Evolutionary conservation across 169 alveolate species (phyloP).

Genomic region (Cryptosporidium parvum): DNA sequence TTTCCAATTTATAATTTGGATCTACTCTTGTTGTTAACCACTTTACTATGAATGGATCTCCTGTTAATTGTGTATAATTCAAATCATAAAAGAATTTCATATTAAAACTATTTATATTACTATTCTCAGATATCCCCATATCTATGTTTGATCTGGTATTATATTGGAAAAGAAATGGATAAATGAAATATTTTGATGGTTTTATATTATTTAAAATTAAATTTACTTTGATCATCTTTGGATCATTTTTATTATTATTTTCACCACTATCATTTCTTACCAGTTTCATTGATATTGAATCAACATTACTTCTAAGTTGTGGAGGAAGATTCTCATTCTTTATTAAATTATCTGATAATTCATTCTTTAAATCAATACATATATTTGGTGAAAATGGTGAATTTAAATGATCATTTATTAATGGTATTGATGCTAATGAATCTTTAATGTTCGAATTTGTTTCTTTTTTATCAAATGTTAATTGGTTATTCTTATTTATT

Average conservation of each 20-base stretch:
- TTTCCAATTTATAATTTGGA: conserved; percentile 23
- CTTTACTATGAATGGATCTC: conserved; percentile 12
- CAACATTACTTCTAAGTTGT: conserved; percentile 45
- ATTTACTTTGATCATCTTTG: conserved; percentile 25
- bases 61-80: conserved; percentile 29
- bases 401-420: conserved; percentile 17
- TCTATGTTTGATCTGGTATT: conserved; percentile 7
- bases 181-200: conserved; percentile 47
- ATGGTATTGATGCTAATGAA: conserved; percentile 45
- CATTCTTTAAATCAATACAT: conserved; percentile 33
- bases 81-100: conserved; percentile 37
- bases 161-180: conserved; percentile 48
- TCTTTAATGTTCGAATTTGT: background rate
- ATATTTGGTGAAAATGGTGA: conserved; percentile 66
- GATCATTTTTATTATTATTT: background rate
- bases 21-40: conserved; percentile 25
- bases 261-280: background rate
- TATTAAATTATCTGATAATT: conserved; percentile 5
- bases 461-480: background rate
- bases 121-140: background rate
- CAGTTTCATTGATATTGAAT: conserved; percentile 17
- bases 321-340: conserved; percentile 55
- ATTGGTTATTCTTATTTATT: background rate
- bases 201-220: conserved; percentile 23
- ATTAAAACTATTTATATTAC: background rate